Percentiles rank a stretch among this genome's conserved stretches.
Conservation (phyloP, 345 rosid genomes). For the Salix dunnii region DNA sequence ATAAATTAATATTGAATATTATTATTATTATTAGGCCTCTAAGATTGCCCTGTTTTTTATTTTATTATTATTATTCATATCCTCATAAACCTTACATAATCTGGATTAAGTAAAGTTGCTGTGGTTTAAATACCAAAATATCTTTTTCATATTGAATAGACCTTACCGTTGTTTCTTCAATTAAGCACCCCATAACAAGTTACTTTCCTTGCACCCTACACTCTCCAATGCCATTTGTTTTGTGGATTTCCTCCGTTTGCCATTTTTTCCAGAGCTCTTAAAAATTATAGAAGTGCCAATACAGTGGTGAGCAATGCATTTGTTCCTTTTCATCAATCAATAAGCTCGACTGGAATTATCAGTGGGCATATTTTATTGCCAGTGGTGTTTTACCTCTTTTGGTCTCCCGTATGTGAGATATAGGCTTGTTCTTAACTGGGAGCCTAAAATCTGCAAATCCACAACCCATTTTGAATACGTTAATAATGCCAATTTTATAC, state of each 20-base stretch:
- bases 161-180: background rate
- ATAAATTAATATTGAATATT: too few relatives aligned
- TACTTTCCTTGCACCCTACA: background rate
- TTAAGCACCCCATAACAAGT: background rate
- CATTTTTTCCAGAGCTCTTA: background rate
- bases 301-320: background rate
- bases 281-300: background rate
- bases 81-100: too few relatives aligned
- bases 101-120: background rate
- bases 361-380: background rate
- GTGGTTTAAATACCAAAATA: too few relatives aligned
- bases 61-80: too few relatives aligned
- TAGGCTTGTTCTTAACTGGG: background rate
- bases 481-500: background rate
- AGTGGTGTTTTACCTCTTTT: background rate
- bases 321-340: background rate
- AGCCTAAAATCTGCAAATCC: background rate
- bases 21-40: background rate
- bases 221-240: background rate
- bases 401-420: too few relatives aligned
- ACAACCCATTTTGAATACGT: background rate
- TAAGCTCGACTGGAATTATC: background rate
- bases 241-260: background rate
- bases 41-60: background rate
- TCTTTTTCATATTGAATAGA: background rate